These are phyloP conservation scores for Boletus sp. DNA, from an alignment of 1,284 basidiomycete genomes.

Conservation along the genomic window DNA sequence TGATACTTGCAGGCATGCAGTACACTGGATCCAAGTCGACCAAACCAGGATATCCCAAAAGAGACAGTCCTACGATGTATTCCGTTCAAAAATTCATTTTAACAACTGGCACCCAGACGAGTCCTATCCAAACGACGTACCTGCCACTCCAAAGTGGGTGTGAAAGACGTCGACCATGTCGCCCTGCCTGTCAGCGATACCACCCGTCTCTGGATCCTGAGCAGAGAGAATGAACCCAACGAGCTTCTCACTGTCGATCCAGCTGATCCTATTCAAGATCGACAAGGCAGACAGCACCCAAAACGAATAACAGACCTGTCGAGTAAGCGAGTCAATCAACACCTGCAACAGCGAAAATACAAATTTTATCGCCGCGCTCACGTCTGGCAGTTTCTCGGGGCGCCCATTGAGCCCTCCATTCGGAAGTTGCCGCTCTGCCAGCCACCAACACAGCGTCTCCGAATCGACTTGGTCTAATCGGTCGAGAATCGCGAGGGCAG, in stretches of 20 bases:
- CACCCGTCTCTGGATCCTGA: slow-evolving; percentile 86
- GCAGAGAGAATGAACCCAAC: slow-evolving; percentile 82
- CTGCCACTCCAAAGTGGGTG: slow-evolving; percentile 89
- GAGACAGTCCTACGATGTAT: slow-evolving; percentile 64
- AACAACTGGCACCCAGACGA: background rate
- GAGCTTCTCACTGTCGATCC: slow-evolving; percentile 90
- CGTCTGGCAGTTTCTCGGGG: slow-evolving; percentile 97
- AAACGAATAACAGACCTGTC: slow-evolving; percentile 93
- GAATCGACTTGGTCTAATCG: slow-evolving; percentile 74
- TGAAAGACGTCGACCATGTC: slow-evolving; percentile 97
- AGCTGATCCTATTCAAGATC: slow-evolving; percentile 79
- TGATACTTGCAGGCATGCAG: slow-evolving; percentile 86
- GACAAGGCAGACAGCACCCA: slow-evolving; percentile 92
- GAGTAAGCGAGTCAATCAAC: background rate
- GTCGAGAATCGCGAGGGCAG: slow-evolving; percentile 83
- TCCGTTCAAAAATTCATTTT: slow-evolving; percentile 6
- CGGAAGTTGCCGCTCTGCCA: slow-evolving; percentile 88
- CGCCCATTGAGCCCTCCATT: slow-evolving; percentile 94
- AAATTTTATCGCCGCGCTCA: slow-evolving; percentile 38
- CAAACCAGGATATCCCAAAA: slow-evolving; percentile 85
- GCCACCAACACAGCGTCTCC: slow-evolving; percentile 84
- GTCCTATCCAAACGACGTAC: slow-evolving; percentile 39
- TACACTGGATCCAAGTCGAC: slow-evolving; percentile 90
- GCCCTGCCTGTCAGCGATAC: slow-evolving; percentile 91
- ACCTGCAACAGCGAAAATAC: background rate